A percentile compares a stretch with the other conserved stretches of the same genome.
Evolutionary conservation across 1,284 basidiomycete species (phyloP).

Genomic region (Pseudozyma sp.): DNA sequence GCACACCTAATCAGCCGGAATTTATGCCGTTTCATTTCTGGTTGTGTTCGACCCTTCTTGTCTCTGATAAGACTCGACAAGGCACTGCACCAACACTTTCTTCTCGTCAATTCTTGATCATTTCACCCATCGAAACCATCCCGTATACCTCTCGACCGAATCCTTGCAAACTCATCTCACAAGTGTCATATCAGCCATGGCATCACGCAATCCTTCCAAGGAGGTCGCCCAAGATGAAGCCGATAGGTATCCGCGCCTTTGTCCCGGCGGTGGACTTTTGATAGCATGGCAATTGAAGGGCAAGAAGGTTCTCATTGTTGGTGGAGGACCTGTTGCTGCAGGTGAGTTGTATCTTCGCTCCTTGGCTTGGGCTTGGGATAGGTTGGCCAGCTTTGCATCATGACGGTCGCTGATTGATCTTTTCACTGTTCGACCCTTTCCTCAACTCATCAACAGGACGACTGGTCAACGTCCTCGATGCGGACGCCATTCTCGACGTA

Average conservation of each 20-base stretch:
- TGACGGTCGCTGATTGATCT: neutral
- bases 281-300: slow-evolving; percentile 87
- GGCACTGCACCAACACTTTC: neutral
- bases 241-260: slow-evolving; percentile 58
- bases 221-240: slow-evolving; percentile 16
- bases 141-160: too few relatives aligned
- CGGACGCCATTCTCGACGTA: slow-evolving; percentile 65
- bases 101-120: slow-evolving; percentile 1
- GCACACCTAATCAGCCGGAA: slow-evolving; percentile 23
- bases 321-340: slow-evolving; percentile 87
- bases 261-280: slow-evolving; percentile 78
- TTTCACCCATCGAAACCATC: too few relatives aligned
- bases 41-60: neutral
- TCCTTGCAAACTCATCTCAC: neutral
- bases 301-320: slow-evolving; percentile 84
- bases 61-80: slow-evolving; percentile 8
- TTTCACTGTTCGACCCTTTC: too few relatives aligned
- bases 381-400: too few relatives aligned
- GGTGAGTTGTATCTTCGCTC: slow-evolving; percentile 67
- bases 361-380: neutral
- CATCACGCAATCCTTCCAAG: slow-evolving; percentile 40
- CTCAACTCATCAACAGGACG: slow-evolving; percentile 29
- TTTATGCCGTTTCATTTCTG: slow-evolving; percentile 18
- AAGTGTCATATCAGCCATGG: slow-evolving; percentile 13
- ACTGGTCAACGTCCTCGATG: slow-evolving; percentile 66